These are phyloP conservation scores for Mycena kentingensis DNA, from an alignment of 768 basidiomycete species.

Conservation along the genomic window DNA sequence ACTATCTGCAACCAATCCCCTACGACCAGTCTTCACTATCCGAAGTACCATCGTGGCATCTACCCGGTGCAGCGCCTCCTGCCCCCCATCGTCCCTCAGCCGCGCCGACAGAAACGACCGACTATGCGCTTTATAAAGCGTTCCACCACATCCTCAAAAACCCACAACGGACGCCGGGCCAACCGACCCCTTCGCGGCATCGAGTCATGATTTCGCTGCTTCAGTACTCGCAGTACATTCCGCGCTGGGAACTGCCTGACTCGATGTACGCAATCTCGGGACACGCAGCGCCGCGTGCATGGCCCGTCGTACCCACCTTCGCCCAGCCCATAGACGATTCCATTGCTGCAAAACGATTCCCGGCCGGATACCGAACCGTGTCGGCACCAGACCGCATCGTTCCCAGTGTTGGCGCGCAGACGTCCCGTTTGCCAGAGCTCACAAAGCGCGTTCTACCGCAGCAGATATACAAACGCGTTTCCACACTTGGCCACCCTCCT, in stretches of 20 bases:
- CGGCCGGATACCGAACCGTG: constrained; percentile 47
- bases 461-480: constrained; percentile 58
- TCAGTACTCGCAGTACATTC: constrained; percentile 51
- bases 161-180: constrained; percentile 41
- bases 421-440: constrained; percentile 65
- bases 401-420: constrained; percentile 65
- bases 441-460: constrained; percentile 68
- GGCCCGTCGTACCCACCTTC: constrained; percentile 66
- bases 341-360: constrained; percentile 36
- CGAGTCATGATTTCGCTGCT: constrained; percentile 76
- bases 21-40: constrained; percentile 75
- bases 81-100: constrained; percentile 30
- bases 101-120: constrained; percentile 50
- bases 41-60: constrained; percentile 66
- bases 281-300: constrained; percentile 63
- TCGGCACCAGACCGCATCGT: constrained; percentile 53
- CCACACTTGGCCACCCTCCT: constrained; percentile 65
- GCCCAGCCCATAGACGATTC: constrained; percentile 50
- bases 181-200: constrained; percentile 64
- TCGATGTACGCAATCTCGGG: constrained; percentile 61
- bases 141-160: constrained; percentile 81
- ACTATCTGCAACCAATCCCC: constrained; percentile 71
- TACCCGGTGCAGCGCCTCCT: constrained; percentile 47
- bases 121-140: constrained; percentile 65
- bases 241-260: constrained; percentile 71